Base-by-base conservation (phyloP, 352 stramenopile genomes). In the Hyaloperonospora brassicae region DNA sequence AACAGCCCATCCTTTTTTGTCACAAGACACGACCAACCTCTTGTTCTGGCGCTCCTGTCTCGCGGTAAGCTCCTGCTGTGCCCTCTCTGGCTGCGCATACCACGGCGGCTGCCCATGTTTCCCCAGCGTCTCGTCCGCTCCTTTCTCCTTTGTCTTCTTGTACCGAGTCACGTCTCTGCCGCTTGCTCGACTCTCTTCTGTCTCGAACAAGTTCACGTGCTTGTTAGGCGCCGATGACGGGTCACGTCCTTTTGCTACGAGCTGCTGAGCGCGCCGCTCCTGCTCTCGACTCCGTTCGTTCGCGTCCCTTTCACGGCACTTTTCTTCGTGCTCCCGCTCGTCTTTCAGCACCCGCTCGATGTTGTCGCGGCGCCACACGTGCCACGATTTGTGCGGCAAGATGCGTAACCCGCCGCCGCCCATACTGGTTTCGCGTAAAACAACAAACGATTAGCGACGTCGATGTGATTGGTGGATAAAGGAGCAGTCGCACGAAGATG, bases 281-380 rank as follows among this genome's bases (percentile, higher is more conserved):
- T 81, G 70, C 38, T 63, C 64, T 31, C 62, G 13, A 1, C 55
- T 48, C n/a, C 57, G 61, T 43, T 69, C 46, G 42, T 70, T 61
- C 2, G 25, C 42, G 0, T 59, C 47, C 7, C 47, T 14, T 11
- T 36, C 31, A n/a, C 61, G 64, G 12, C 66, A 50, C 30, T 66
- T 30, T 43, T 66, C 41, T 30, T 73, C 64, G 38, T 79, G 53
- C 49, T 68, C 50, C 13, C 84, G 75, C 64, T 92, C 82, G 54
- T 93, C 80, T 9, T 74, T 68, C 24, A 71, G 48, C 56, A 91
- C 80, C 42, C 79, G 80, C 61, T 90, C 80, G 45, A 89, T 85
- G 66, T 89, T 89, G 45, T 91, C 80, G 14, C 80, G 73, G 8
- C 78, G 78, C 83, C 83, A 93, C 24, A 93, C 83, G 57, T 93